These are phyloP conservation scores for Betula pendula DNA, from an alignment of 306 rosid species.

Conservation along the genomic window DNA sequence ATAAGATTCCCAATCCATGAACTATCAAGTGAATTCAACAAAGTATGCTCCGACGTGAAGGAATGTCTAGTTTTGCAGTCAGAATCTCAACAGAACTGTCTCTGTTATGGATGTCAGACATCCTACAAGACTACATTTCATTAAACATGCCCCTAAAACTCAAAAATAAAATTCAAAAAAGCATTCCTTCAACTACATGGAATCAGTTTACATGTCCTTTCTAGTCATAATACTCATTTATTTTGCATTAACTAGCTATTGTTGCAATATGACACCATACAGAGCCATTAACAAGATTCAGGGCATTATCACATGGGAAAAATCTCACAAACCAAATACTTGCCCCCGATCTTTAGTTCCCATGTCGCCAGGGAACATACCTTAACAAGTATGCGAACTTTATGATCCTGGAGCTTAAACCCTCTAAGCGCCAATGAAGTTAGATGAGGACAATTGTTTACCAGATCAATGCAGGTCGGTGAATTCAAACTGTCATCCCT, in stretches of 20 bases:
- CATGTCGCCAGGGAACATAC: conserved; percentile 41
- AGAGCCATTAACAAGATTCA: not conserved
- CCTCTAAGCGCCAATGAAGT: conserved; percentile 92
- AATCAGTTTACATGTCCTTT: not conserved
- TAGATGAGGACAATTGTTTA: conserved; percentile 71
- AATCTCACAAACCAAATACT: not conserved
- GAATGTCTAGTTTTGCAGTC: not conserved
- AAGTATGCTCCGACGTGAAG: not conserved
- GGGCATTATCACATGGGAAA: not conserved
- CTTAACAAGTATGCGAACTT: conserved; percentile 88
- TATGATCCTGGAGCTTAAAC: conserved; percentile 85
- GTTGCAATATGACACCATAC: not conserved
- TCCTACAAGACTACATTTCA: not conserved
- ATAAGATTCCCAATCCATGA: not conserved
- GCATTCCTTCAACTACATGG: not conserved
- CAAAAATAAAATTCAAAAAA: not conserved
- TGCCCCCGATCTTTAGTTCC: not conserved
- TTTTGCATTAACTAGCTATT: not conserved
- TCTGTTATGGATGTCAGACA: not conserved
- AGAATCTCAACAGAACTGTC: not conserved
- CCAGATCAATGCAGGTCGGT: conserved; percentile 75
- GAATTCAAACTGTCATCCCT: conserved; percentile 96
- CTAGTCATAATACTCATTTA: not conserved
- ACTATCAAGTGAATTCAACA: not conserved
- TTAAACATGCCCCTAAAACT: not conserved